phyloP scores from a whole-genome alignment of 1,284 basidiomycete species.

The Naganishia albida region DNA sequence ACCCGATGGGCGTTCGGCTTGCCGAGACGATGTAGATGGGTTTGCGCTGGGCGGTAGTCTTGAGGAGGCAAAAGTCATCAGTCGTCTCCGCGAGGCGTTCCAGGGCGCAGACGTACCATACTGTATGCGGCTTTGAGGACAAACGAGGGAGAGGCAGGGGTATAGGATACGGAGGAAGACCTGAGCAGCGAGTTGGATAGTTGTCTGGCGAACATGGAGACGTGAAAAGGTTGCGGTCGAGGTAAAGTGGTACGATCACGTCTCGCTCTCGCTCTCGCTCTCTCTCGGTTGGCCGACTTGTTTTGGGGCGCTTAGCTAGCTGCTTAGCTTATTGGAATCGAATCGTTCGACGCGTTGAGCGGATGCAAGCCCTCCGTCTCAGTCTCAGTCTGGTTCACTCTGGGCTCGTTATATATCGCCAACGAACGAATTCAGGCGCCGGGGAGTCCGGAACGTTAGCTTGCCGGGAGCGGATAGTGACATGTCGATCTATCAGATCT shows the following conservation, averaged over 20 bases:
- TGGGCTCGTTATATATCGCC: conserved; percentile 25
- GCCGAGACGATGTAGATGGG: conserved; percentile 89
- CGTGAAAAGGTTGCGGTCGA: background rate
- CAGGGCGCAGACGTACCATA: conserved; percentile 12
- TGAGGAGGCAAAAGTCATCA: background rate
- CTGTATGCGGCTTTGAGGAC: conserved; percentile 19
- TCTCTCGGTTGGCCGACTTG: conserved; percentile 22
- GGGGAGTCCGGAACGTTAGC: conserved; percentile 19
- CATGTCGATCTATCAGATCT: too few species aligned
- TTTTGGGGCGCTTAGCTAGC: conserved; percentile 24
- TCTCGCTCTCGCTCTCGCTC: background rate
- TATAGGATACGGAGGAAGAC: conserved; percentile 18
- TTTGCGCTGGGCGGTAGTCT: conserved; percentile 28
- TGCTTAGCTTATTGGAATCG: too few species aligned
- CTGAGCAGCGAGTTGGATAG: conserved; percentile 19
- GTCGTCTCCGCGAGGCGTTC: background rate
- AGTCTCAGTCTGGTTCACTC: too few species aligned
- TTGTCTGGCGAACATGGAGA: conserved; percentile 18
- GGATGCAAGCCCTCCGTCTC: too few species aligned
- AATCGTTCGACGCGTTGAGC: conserved; percentile 23
- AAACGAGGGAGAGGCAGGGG: conserved; percentile 12
- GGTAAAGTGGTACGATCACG: conserved; percentile 4
- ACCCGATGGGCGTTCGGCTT: conserved; percentile 90
- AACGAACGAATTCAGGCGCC: conserved; percentile 3
- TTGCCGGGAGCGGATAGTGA: conserved; percentile 9